A percentile compares a stretch with the other conserved stretches of the same genome.
Evolutionary conservation across 305 asterid species (phyloP).

Genomic region (Plantago coronopus): DNA sequence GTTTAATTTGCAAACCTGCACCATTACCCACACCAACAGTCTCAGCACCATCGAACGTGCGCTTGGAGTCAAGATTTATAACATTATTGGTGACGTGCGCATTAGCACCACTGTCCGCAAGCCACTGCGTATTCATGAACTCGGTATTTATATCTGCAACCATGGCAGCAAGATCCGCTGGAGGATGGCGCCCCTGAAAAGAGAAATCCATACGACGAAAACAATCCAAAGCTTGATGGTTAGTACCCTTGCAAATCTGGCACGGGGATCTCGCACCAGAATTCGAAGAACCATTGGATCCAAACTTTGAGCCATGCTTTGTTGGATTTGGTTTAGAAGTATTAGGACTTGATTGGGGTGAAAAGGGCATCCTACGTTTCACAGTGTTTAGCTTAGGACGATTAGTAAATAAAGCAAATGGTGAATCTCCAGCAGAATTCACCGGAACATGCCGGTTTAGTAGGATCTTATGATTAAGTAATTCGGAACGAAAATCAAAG

Average conservation of each 20-base stretch:
- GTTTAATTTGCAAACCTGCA: neutral
- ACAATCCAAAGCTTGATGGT: neutral
- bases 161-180: neutral
- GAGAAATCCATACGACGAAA: neutral
- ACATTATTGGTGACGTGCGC: neutral
- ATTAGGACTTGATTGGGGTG: neutral
- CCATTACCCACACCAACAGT: slow-evolving; percentile 6
- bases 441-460: neutral
- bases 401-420: neutral
- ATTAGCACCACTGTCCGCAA: slow-evolving; percentile 5
- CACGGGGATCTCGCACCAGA: neutral
- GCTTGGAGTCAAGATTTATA: neutral
- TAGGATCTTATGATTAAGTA: neutral
- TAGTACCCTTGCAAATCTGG: neutral
- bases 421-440: neutral
- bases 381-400: neutral
- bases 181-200: slow-evolving; percentile 3
- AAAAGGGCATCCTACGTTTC: neutral
- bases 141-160: neutral
- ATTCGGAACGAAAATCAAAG: neutral
- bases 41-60: neutral
- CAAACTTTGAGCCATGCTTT: neutral
- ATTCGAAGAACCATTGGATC: neutral
- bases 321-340: neutral
- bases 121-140: slow-evolving; percentile 3